Percentiles rank a stretch among this genome's conserved stretches.
phyloP scores from a whole-genome alignment of 169 alveolate genomes.

The Cryptosporidium ryanae region DNA sequence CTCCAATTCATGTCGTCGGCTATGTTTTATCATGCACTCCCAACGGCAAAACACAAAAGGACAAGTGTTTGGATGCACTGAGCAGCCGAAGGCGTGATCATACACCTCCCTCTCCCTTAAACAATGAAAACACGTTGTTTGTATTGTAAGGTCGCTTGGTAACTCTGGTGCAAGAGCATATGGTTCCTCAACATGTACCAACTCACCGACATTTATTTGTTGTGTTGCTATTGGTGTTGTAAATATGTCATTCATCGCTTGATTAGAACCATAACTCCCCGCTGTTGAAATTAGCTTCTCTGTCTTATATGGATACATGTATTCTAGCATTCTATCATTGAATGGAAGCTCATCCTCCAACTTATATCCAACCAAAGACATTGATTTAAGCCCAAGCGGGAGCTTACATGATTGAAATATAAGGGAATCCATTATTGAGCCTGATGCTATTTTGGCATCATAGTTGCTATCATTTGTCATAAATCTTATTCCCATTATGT shows the following conservation, averaged over 20 bases:
- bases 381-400: constrained; percentile 64
- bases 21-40: constrained; percentile 86
- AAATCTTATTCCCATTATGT: constrained; percentile 64
- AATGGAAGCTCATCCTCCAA: constrained; percentile 70
- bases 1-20: constrained; percentile 86
- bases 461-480: constrained; percentile 60
- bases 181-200: constrained; percentile 62
- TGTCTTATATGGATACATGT: constrained; percentile 17
- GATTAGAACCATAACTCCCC: neutral
- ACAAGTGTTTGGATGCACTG: constrained; percentile 88
- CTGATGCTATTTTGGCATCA: constrained; percentile 72
- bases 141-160: constrained; percentile 41
- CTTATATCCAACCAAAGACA: constrained; percentile 41
- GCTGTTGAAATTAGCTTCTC: neutral
- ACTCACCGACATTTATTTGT: constrained; percentile 70
- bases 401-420: constrained; percentile 38
- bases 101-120: constrained; percentile 81
- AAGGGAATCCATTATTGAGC: constrained; percentile 36
- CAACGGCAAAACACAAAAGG: constrained; percentile 87
- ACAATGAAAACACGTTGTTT: constrained; percentile 88
- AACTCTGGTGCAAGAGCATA: constrained; percentile 69
- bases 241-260: neutral
- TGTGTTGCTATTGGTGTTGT: constrained; percentile 35
- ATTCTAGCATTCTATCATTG: constrained; percentile 48
- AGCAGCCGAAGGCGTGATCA: constrained; percentile 83